phyloP scores from a whole-genome alignment of 2,329 filamentous ascomycete species.

The Aspergillus fumigatiaffinis region DNA sequence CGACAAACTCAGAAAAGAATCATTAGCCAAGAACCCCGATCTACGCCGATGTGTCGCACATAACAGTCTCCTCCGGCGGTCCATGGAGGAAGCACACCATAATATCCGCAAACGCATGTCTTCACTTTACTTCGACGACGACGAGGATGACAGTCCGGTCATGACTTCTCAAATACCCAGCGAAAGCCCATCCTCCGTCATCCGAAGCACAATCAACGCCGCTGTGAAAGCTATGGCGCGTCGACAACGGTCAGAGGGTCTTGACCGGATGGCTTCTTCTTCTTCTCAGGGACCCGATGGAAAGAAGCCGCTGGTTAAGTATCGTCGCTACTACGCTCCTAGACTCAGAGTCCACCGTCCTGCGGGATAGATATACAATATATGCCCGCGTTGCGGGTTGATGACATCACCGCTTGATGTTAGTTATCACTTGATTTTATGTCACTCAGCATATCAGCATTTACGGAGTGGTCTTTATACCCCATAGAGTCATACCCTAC shows the following conservation, averaged over 20 bases:
- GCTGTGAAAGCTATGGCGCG: neutral
- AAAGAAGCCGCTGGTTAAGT: neutral
- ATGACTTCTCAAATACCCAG: neutral
- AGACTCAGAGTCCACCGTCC: neutral
- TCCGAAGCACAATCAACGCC: neutral
- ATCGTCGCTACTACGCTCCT: neutral
- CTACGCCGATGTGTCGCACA: constrained; percentile 23
- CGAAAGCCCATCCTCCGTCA: neutral
- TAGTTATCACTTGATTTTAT: neutral
- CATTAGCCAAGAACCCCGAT: constrained; percentile 14
- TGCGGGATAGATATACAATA: neutral
- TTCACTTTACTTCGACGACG: neutral
- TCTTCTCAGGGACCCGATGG: neutral
- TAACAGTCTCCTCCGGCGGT: constrained; percentile 13
- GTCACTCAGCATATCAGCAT: neutral
- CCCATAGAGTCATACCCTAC: neutral
- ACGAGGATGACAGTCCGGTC: neutral
- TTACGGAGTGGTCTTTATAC: too few relatives aligned
- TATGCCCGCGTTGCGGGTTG: neutral
- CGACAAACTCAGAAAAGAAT: constrained; percentile 14
- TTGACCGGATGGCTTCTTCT: neutral
- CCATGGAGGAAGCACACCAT: constrained; percentile 13
- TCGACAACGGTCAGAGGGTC: neutral
- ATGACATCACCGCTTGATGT: neutral
- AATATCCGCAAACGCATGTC: constrained; percentile 12